phyloP scores from a whole-genome alignment of 768 basidiomycete species.

The Suillus lakei region DNA sequence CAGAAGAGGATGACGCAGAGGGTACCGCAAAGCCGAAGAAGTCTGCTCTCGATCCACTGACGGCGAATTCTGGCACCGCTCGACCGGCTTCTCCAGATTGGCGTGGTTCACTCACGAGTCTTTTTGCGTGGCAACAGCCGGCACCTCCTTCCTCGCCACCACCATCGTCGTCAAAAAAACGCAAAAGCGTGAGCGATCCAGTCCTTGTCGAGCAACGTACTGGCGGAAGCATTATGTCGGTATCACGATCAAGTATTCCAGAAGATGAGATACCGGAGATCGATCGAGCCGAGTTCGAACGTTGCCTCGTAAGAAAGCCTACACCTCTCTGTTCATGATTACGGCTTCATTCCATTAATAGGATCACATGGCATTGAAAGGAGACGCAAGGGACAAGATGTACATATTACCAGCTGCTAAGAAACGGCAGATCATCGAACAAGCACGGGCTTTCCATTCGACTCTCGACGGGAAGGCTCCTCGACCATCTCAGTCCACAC shows the following conservation, averaged over 20 bases:
- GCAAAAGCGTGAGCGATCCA: constrained; percentile 77
- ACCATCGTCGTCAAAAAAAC: constrained; percentile 40
- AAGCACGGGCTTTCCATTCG: constrained; percentile 50
- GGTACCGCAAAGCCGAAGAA: constrained; percentile 66
- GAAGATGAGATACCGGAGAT: constrained; percentile 35
- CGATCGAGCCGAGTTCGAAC: constrained; percentile 60
- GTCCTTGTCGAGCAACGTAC: constrained; percentile 55
- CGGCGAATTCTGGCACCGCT: constrained; percentile 20
- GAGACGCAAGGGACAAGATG: constrained; percentile 68
- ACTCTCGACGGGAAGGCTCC: constrained; percentile 36
- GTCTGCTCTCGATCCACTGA: constrained; percentile 30
- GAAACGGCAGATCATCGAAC: constrained; percentile 69
- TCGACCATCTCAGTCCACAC: constrained; percentile 37
- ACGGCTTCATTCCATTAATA: constrained; percentile 33
- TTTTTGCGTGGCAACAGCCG: constrained; percentile 67
- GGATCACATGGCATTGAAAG: constrained; percentile 78
- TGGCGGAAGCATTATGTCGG: constrained; percentile 30
- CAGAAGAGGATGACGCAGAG: constrained; percentile 49
- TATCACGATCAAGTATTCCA: constrained; percentile 22
- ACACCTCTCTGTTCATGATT: not conserved
- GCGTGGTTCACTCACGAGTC: constrained; percentile 60
- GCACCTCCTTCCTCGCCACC: constrained; percentile 45
- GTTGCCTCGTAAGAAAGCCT: constrained; percentile 62
- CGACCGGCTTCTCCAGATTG: constrained; percentile 48
- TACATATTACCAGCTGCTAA: constrained; percentile 60